These are phyloP conservation scores for Metarhizium guizhouense DNA, from an alignment of 2,329 filamentous ascomycete genomes.

Conservation along the genomic window DNA sequence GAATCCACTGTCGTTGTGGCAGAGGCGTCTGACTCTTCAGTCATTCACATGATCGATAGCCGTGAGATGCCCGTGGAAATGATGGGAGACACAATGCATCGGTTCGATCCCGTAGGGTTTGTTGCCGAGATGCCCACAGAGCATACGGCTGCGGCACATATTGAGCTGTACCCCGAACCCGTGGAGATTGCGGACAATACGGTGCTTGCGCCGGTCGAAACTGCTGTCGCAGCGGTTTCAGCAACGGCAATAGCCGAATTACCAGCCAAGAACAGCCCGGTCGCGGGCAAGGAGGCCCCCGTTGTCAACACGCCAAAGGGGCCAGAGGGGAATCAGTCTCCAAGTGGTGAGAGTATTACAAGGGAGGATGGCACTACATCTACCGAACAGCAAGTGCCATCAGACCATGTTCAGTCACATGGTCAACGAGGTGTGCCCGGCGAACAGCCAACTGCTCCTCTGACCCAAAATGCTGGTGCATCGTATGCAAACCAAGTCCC, in stretches of 20 bases:
- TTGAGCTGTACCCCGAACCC: conserved; percentile 34
- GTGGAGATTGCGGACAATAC: conserved; percentile 35
- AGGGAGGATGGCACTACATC: neutral
- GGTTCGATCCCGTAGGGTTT: conserved; percentile 32
- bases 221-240: conserved; percentile 8
- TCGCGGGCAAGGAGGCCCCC: conserved; percentile 9
- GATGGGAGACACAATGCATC: conserved; percentile 11
- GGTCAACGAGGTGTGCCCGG: too few species aligned
- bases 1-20: neutral
- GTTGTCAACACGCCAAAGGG: conserved; percentile 9
- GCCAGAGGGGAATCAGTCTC: neutral
- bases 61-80: conserved; percentile 20
- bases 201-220: conserved; percentile 27
- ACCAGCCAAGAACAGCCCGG: conserved; percentile 22
- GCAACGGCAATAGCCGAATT: conserved; percentile 27
- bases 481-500: neutral
- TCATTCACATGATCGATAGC: conserved; percentile 25
- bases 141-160: conserved; percentile 27
- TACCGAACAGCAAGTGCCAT: neutral
- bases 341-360: neutral
- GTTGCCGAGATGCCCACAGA: conserved; percentile 40
- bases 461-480: too few species aligned
- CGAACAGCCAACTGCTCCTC: too few species aligned
- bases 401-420: too few species aligned
- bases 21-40: conserved; percentile 5